Base-by-base conservation (phyloP, 2,329 filamentous ascomycete genomes). In the Verticillium alfalfae region DNA sequence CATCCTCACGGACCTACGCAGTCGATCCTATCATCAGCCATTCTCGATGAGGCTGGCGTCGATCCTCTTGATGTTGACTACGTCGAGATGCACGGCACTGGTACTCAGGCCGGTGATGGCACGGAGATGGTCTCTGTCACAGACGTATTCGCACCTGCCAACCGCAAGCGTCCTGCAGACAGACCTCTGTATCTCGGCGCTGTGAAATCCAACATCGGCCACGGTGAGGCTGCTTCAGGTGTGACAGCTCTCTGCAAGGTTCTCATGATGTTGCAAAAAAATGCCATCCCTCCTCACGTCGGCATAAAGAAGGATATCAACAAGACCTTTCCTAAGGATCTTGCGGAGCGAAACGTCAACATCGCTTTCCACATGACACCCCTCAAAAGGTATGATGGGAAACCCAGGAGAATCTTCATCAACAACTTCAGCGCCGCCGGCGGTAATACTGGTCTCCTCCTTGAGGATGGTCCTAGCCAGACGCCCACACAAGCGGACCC, bases 51-150 rank as follows among this genome's bases (percentile, higher is more conserved):
- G 54, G 88, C 90, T 52, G 88, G 89, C 62, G 83, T 95, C 26
- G 88, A 93, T 69, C 89, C 91, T 1, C 82, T 87, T 58, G 89
- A 93, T 65, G 83, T 96, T 57, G 87, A 87, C 73, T 96, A 94
- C 69, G 88, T 96, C 9, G 92, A 96, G 75, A 92, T 95, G 88
- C 92, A 96, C 72, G 92, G 91, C 15, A 96, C 92, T 2, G 92
- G 92, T 37, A 96, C 91, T 0, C 91, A 95, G 73, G 91, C 90
- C 37, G 92, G 91, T 64, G 92, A 96, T 70, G 88, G 87, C 8
- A 89, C 87, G 4, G 93, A 97, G 72, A 93, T 94, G 88, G 80
- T 86, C 1, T 92, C 89, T 0, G 89, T 96, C 57, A 86, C 87
- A 2, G 75, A 79, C 57, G 76, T 81, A 7, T 84, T 81, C 65